These are phyloP conservation scores for Areca catechu DNA, from an alignment of 176 grass and related monocot species.

Conservation along the genomic window DNA sequence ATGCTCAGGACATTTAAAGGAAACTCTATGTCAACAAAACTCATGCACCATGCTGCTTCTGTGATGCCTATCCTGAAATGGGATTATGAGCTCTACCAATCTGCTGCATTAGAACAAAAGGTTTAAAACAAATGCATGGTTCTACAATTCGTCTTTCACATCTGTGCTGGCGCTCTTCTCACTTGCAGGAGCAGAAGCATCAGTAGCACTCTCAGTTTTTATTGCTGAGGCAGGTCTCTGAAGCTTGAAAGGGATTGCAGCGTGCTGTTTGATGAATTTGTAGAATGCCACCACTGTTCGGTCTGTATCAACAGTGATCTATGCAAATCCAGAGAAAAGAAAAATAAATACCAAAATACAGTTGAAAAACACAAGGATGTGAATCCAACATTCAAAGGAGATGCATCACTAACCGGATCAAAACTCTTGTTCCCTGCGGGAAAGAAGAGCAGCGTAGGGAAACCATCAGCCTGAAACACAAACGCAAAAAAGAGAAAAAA, in stretches of 20 bases:
- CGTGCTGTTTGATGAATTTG: slow-evolving; percentile 88
- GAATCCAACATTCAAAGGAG: too few relatives aligned
- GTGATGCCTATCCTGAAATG: too few relatives aligned
- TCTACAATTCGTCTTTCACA: slow-evolving; percentile 78
- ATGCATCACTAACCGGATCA: slow-evolving; percentile 58
- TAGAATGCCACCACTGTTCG: slow-evolving; percentile 81
- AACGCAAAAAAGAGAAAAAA: slow-evolving; percentile 7
- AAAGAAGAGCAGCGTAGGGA: slow-evolving; percentile 88
- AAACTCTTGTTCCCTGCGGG: slow-evolving; percentile 94
- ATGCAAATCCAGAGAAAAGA: not conserved
- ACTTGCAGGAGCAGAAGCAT: not conserved
- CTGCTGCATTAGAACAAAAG: too few relatives aligned
- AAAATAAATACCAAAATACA: not conserved
- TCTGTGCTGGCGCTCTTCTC: slow-evolving; percentile 14
- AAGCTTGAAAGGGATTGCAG: slow-evolving; percentile 84
- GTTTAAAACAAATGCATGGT: not conserved
- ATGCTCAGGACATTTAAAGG: too few relatives aligned
- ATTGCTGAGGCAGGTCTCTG: slow-evolving; percentile 30
- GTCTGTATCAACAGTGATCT: slow-evolving; percentile 67
- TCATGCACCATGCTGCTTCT: too few relatives aligned
- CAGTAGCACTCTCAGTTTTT: slow-evolving; percentile 2
- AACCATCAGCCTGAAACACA: slow-evolving; percentile 69
- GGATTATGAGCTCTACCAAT: too few relatives aligned
- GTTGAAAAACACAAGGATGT: not conserved
- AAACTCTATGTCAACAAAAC: too few relatives aligned